phyloP scores from a whole-genome alignment of 2,329 filamentous ascomycete species.

The Colletotrichum sp. region DNA sequence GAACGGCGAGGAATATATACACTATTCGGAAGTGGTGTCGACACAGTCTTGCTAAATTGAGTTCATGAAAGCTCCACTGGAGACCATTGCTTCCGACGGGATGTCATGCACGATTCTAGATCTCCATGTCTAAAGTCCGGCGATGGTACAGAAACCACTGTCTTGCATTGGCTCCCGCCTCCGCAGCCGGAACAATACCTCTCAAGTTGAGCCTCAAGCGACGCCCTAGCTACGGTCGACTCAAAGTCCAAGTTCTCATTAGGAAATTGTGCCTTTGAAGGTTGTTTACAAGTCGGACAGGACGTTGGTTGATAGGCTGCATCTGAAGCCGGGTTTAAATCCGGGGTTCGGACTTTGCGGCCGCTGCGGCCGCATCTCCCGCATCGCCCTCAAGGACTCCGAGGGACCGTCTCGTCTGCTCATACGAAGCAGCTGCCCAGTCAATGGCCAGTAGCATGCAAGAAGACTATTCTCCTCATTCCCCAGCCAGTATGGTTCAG shows the following conservation, averaged over 20 bases:
- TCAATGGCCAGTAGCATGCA: background rate
- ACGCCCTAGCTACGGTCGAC: background rate
- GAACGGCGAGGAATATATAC: background rate
- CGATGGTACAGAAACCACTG: accelerated
- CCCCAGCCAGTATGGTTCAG: accelerated
- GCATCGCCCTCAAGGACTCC: background rate
- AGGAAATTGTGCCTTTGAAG: background rate
- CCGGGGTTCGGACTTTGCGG: background rate
- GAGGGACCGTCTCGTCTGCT: background rate
- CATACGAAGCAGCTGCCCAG: background rate
- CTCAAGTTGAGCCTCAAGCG: background rate
- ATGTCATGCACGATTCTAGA: background rate
- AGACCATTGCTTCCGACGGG: background rate
- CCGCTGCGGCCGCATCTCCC: background rate
- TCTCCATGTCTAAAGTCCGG: background rate
- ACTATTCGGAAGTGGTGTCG: background rate
- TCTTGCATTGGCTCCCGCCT: background rate
- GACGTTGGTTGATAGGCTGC: background rate
- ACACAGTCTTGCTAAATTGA: background rate
- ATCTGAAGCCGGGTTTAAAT: background rate
- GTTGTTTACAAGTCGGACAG: background rate
- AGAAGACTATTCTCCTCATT: background rate
- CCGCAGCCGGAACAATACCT: background rate
- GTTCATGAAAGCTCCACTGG: background rate
- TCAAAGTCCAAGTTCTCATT: background rate